Conservation (phyloP, 495 filamentous ascomycete species). For the Neurospora sp. region DNA sequence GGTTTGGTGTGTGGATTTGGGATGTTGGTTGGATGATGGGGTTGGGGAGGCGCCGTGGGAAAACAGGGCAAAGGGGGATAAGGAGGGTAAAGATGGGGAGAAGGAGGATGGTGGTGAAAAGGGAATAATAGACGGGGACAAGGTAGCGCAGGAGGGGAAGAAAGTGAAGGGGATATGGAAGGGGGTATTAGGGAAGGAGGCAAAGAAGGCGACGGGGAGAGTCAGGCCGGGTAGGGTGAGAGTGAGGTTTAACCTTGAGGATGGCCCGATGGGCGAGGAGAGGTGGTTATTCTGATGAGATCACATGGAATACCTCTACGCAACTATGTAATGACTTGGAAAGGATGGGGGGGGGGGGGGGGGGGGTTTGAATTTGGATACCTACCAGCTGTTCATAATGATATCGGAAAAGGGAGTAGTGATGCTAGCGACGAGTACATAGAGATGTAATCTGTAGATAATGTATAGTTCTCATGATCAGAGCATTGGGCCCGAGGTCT, state of each 20-base stretch:
- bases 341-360: background rate
- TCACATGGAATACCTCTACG: background rate
- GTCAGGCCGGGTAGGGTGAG: background rate
- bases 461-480: background rate
- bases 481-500: no score
- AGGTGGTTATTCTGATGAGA: background rate
- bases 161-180: background rate
- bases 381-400: background rate
- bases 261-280: background rate
- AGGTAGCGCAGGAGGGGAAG: background rate
- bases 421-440: background rate
- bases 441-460: background rate
- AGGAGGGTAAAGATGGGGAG: background rate
- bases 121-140: background rate
- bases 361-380: background rate
- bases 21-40: slow-evolving; percentile 50
- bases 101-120: background rate
- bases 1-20: slow-evolving; percentile 49
- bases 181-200: background rate
- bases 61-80: background rate
- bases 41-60: background rate
- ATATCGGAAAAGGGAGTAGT: background rate
- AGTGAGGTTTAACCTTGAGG: background rate
- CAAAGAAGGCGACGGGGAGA: background rate
- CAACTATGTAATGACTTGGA: background rate